phyloP scores from a whole-genome alignment of 192 early-diverging fungal species.

The Backusella morwellensis region DNA sequence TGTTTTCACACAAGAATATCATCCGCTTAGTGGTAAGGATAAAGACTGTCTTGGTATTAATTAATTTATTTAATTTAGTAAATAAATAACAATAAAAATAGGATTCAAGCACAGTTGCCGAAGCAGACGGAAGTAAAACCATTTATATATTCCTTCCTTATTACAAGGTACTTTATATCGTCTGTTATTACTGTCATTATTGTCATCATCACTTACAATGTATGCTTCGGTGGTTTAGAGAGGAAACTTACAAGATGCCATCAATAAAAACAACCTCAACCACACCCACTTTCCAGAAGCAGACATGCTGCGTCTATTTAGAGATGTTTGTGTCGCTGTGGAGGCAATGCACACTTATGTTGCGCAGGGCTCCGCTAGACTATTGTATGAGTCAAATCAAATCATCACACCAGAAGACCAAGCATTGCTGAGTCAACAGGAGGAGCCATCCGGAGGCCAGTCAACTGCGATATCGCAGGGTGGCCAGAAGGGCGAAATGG shows the following conservation, averaged over 20 bases:
- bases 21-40: conserved; percentile 55
- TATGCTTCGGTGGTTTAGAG: conserved; percentile 38
- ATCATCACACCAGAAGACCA: conserved; percentile 53
- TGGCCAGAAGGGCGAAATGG: conserved; percentile 28
- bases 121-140: conserved; percentile 49
- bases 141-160: conserved; percentile 75
- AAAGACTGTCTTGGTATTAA: not conserved
- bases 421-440: conserved; percentile 19
- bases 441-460: not conserved
- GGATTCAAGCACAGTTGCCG: conserved; percentile 54
- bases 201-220: conserved; percentile 27
- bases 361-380: conserved; percentile 45
- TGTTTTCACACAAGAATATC: conserved; percentile 64
- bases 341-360: conserved; percentile 59
- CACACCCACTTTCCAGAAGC: conserved; percentile 51
- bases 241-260: conserved; percentile 61
- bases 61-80: not conserved
- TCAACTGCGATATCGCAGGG: not conserved
- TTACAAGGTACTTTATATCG: conserved; percentile 49
- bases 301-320: conserved; percentile 58
- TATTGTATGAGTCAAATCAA: conserved; percentile 60
- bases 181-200: not conserved
- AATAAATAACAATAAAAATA: conserved; percentile 19
- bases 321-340: conserved; percentile 58
- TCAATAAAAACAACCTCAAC: conserved; percentile 47